Evolutionary conservation across 768 basidiomycete genomes (phyloP), one percentile per base, ranked within the genome.

Genomic region (Lactarius akahatsu): DNA sequence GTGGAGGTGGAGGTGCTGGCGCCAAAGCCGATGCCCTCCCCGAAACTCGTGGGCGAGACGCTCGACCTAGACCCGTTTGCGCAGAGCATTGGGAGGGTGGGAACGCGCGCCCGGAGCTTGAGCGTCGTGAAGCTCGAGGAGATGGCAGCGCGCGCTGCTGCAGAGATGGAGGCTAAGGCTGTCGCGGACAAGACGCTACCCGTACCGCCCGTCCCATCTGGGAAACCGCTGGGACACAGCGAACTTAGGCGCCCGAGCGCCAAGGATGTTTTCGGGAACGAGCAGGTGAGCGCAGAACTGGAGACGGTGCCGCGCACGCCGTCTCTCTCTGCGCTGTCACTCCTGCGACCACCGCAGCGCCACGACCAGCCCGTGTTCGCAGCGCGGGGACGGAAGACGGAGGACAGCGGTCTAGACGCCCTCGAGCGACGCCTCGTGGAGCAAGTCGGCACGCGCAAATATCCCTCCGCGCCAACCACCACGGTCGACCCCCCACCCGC

Each of bases 61-160:
- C 60, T n/a, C 1, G 32, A 11, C 40, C 23, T 18, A 32, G 43
- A 59, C n/a, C 62, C 38, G 1, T 59, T 60, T 40, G 30, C 43
- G 3, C 62, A 23, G 23, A 63, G 66, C 52, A 56, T 40, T 3
- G 57, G 62, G 6, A 56, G 58, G 20, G 20, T 30, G 20, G 52
- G 62, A 0, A 55, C 79, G 2, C 60, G 81, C 28, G 72, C 78
- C 36, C 85, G 81, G 77, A 84, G 83, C 71, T 82, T 85, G 65
- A 76, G 85, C n/a, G 89, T 93, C 8, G 84, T 85, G 65, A 79
- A 82, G 67, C 79, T 93, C 61, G 92, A 93, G 76, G 81, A 82
- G 74, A 86, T 94, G 80, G 91, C 88, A 0, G 87, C 85, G 38
- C 86, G 83, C 0, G 67, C 61, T 16, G 40, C 50, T 4, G 61